phyloP scores from a whole-genome alignment of 345 rosid species.

The Cochlearia excelsa region DNA sequence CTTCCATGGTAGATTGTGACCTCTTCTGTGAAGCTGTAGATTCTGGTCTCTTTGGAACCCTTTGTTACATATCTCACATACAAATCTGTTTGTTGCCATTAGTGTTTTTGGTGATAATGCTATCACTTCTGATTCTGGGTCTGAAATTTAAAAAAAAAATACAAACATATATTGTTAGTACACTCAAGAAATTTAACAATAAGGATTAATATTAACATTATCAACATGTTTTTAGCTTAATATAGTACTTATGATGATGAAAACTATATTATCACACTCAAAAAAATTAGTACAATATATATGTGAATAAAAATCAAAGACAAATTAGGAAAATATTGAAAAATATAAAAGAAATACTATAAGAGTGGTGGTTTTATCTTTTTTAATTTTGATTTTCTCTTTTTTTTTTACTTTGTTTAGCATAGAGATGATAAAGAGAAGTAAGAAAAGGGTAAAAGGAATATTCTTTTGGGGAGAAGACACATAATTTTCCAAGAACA shows the following conservation, averaged over 20 bases:
- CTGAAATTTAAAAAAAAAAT: conserved; percentile 31
- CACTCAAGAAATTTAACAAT: not conserved
- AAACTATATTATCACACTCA: not conserved
- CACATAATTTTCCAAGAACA: conserved; percentile 31
- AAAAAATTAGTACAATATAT: too few relatives aligned
- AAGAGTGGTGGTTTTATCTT: not conserved
- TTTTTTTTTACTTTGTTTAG: not conserved
- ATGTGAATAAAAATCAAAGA: too few relatives aligned
- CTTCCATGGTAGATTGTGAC: conserved; percentile 92
- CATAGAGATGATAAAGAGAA: conserved; percentile 25
- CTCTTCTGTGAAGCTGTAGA: conserved; percentile 78
- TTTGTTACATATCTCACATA: conserved; percentile 40
- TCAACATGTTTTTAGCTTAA: too few relatives aligned
- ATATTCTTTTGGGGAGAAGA: conserved; percentile 31
- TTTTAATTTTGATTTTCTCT: conserved; percentile 1
- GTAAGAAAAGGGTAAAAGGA: conserved; percentile 29
- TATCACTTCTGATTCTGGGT: conserved; percentile 87
- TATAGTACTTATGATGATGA: not conserved
- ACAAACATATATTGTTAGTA: conserved; percentile 1
- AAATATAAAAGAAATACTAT: not conserved
- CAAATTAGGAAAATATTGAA: not conserved
- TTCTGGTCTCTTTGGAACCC: conserved; percentile 81
- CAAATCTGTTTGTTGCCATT: conserved; percentile 74
- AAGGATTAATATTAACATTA: too few relatives aligned
- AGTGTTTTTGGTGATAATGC: conserved; percentile 77